Percentiles rank a stretch among this genome's conserved stretches.
phyloP scores from a whole-genome alignment of 352 stramenopile genomes.

The Phytopythium cucurbitacearum region DNA sequence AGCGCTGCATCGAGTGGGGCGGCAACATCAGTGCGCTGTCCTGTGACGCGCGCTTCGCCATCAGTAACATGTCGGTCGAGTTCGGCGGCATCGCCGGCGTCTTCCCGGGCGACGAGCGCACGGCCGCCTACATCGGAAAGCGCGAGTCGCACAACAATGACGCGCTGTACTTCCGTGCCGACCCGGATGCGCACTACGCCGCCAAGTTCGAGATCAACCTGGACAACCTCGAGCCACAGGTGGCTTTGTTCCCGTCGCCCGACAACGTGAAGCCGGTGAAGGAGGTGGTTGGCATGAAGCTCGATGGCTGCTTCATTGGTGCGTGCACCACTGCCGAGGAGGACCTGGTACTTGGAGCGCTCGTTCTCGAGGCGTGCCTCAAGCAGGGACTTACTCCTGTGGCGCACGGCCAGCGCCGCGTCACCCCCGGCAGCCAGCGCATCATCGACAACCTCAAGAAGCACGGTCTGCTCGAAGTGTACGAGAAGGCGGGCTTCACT shows the following conservation, averaged over 20 bases:
- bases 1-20: slow-evolving; percentile 73
- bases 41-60: slow-evolving; percentile 79
- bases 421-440: slow-evolving; percentile 73
- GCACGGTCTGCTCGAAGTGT: slow-evolving; percentile 66
- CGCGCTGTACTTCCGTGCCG: slow-evolving; percentile 77
- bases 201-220: slow-evolving; percentile 77
- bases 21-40: slow-evolving; percentile 76
- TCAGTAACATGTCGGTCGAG: slow-evolving; percentile 85
- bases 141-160: slow-evolving; percentile 73
- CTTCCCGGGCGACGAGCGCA: slow-evolving; percentile 74
- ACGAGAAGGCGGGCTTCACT: slow-evolving; percentile 77
- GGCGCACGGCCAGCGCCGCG: slow-evolving; percentile 54
- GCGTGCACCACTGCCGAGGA: slow-evolving; percentile 81
- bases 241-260: slow-evolving; percentile 75
- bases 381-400: slow-evolving; percentile 64
- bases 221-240: slow-evolving; percentile 57
- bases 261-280: slow-evolving; percentile 76
- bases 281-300: slow-evolving; percentile 64
- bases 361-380: slow-evolving; percentile 74
- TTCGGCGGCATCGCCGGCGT: slow-evolving; percentile 83
- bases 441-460: slow-evolving; percentile 83
- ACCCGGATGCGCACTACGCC: slow-evolving; percentile 68
- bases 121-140: slow-evolving; percentile 73
- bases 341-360: slow-evolving; percentile 70
- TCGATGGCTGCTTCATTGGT: slow-evolving; percentile 85